phyloP scores from a whole-genome alignment of 257 asterid genomes.

The Fraxinus pennsylvanica region DNA sequence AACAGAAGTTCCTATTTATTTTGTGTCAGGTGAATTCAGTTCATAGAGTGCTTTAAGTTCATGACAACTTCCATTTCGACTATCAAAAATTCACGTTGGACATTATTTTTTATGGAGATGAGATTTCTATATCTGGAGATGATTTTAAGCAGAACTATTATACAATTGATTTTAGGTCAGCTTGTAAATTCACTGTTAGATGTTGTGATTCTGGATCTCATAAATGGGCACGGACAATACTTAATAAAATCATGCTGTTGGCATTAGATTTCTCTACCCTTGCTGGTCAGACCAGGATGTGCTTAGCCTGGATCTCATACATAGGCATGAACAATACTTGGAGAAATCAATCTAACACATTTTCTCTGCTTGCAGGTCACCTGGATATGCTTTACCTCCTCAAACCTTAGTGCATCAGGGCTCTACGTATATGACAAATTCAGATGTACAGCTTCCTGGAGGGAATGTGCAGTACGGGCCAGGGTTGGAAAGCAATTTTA shows the following conservation, averaged over 20 bases:
- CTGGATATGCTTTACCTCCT: constrained; percentile 46
- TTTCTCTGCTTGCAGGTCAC: constrained; percentile 39
- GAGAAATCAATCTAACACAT: not conserved
- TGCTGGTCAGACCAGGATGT: constrained; percentile 18
- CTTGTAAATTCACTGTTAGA: not conserved
- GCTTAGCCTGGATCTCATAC: constrained; percentile 26
- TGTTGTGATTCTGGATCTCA: constrained; percentile 4
- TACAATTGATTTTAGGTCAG: not conserved
- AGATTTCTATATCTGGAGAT: not conserved
- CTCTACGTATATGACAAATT: constrained; percentile 26
- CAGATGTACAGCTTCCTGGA: constrained; percentile 35
- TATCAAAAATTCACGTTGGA: not conserved
- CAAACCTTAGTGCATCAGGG: constrained; percentile 37
- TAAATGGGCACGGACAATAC: not conserved
- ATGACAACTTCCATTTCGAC: constrained; percentile 13
- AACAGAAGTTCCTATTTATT: constrained; percentile 2
- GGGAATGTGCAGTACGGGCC: constrained; percentile 31
- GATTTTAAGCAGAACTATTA: not conserved
- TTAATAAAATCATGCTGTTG: not conserved
- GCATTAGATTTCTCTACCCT: not conserved
- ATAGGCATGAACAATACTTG: not conserved
- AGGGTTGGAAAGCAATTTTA: constrained; percentile 24
- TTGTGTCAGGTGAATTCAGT: constrained; percentile 6
- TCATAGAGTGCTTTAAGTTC: constrained; percentile 9
- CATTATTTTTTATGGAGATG: not conserved